phyloP scores from a whole-genome alignment of 768 basidiomycete species.

The Lactifluus subvellereus region DNA sequence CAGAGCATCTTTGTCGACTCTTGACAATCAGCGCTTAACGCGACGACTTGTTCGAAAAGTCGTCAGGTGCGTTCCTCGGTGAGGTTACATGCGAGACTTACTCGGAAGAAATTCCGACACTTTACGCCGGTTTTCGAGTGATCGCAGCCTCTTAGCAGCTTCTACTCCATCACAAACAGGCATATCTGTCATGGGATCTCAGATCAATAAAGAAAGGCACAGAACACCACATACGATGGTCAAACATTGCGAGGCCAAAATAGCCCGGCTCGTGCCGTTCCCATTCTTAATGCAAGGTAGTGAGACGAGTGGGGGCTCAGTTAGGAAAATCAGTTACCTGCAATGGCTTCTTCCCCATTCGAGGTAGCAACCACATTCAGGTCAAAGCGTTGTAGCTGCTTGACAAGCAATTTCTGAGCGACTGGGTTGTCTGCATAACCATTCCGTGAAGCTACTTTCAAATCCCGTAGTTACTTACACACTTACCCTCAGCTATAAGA shows the following conservation, averaged over 20 bases:
- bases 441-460: not conserved
- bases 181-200: slow-evolving; percentile 48
- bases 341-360: slow-evolving; percentile 63
- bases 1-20: slow-evolving; percentile 71
- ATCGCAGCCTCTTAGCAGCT: slow-evolving; percentile 58
- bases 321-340: slow-evolving; percentile 33
- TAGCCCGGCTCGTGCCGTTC: slow-evolving; percentile 60
- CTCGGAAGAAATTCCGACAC: slow-evolving; percentile 48
- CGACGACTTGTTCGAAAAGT: slow-evolving; percentile 44
- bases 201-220: not conserved
- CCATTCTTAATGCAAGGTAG: slow-evolving; percentile 45
- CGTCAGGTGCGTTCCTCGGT: not conserved
- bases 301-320: not conserved
- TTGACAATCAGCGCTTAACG: slow-evolving; percentile 71
- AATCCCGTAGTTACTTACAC: not conserved
- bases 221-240: slow-evolving; percentile 47
- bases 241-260: slow-evolving; percentile 66
- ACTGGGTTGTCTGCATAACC: slow-evolving; percentile 55
- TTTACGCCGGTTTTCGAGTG: slow-evolving; percentile 54
- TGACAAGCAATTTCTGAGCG: slow-evolving; percentile 59
- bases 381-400: slow-evolving; percentile 57
- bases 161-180: slow-evolving; percentile 74
- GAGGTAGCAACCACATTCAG: slow-evolving; percentile 56
- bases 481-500: slow-evolving; percentile 63
- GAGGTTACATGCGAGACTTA: slow-evolving; percentile 30